phyloP scores from a whole-genome alignment of 805 yeast genomes.

The Lipomyces lipofer region DNA sequence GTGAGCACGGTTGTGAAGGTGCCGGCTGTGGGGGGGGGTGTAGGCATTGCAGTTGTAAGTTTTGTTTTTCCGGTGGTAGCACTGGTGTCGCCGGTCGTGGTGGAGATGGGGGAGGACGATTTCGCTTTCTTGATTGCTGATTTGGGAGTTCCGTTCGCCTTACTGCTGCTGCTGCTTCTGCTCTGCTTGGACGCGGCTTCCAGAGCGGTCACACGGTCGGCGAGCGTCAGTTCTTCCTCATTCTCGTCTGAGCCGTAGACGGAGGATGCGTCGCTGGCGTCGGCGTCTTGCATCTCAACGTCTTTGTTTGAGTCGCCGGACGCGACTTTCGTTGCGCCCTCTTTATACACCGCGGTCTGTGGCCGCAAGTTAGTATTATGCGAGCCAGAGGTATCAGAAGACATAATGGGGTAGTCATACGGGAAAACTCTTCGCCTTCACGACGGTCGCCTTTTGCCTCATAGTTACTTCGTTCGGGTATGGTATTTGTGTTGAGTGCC shows the following conservation, averaged over 20 bases:
- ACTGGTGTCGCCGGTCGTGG: neutral
- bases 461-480: too few species aligned
- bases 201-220: constrained; percentile 44
- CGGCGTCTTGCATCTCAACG: constrained; percentile 34
- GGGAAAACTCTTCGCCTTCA: too few species aligned
- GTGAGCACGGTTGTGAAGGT: constrained; percentile 80
- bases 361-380: neutral
- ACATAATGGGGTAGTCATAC: too few species aligned
- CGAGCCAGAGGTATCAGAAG: neutral
- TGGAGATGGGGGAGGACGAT: neutral
- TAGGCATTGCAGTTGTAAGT: neutral
- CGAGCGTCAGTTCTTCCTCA: constrained; percentile 48
- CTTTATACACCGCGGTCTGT: constrained; percentile 35
- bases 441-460: too few species aligned
- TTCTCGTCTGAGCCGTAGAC: constrained; percentile 41
- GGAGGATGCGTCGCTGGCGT: constrained; percentile 7
- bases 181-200: constrained; percentile 25
- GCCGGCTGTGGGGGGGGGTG: constrained; percentile 56
- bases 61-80: neutral
- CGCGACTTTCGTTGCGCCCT: constrained; percentile 39
- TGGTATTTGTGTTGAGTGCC: too few species aligned
- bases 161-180: constrained; percentile 8
- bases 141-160: constrained; percentile 30
- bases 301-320: constrained; percentile 39
- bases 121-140: constrained; percentile 3